A percentile compares a stretch with the other conserved stretches of the same genome.
These are phyloP conservation scores for Gossypium schwendimanii DNA, from an alignment of 441 rosid species.

Conservation along the genomic window DNA sequence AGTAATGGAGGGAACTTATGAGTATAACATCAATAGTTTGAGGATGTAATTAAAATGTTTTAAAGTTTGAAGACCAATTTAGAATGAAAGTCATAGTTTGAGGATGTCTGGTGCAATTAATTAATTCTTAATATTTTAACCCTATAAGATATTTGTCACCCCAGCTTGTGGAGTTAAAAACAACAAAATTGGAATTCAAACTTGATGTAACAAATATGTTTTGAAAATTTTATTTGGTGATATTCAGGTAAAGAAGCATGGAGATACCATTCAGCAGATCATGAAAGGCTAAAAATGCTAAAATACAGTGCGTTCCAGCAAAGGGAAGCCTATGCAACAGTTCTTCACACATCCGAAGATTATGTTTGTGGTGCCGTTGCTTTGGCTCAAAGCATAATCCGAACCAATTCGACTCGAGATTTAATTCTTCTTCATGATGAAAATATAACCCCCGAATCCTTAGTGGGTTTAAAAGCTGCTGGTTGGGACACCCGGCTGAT, in stretches of 20 bases:
- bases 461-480: slow-evolving; percentile 36
- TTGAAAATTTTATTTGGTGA: neutral
- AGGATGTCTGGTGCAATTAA: too few relatives aligned
- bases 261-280: neutral
- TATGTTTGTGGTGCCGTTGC: slow-evolving; percentile 83
- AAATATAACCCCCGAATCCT: slow-evolving; percentile 31
- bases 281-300: neutral
- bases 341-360: slow-evolving; percentile 65
- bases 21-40: too few relatives aligned
- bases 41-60: too few relatives aligned
- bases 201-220: neutral
- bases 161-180: too few relatives aligned
- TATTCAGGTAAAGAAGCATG: neutral
- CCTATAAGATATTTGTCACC: too few relatives aligned
- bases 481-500: slow-evolving; percentile 55
- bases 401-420: slow-evolving; percentile 33
- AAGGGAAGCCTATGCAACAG: slow-evolving; percentile 65
- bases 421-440: slow-evolving; percentile 63
- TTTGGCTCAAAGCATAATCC: slow-evolving; percentile 60
- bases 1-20: too few relatives aligned
- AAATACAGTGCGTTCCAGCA: slow-evolving; percentile 2
- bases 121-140: too few relatives aligned
- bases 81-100: too few relatives aligned
- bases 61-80: too few relatives aligned
- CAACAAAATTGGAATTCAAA: neutral